These are phyloP conservation scores for Phaeotremella fagi DNA, from an alignment of 768 basidiomycete genomes.

Conservation along the genomic window DNA sequence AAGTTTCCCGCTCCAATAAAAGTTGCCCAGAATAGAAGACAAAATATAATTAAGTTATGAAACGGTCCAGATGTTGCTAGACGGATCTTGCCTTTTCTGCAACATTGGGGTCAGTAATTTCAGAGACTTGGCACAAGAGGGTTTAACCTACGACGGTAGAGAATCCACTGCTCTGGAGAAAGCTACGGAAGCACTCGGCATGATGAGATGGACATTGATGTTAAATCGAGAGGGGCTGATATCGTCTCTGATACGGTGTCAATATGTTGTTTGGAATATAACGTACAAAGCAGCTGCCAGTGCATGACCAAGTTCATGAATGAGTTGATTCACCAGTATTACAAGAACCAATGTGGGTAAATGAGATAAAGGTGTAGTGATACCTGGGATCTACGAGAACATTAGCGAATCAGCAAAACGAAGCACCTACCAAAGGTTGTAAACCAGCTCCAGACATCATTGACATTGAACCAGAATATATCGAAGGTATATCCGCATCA, in stretches of 20 bases:
- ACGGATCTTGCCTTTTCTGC: conserved; percentile 50
- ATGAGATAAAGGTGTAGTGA: conserved; percentile 72
- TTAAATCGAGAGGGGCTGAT: conserved; percentile 63
- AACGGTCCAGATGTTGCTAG: conserved; percentile 70
- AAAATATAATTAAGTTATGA: conserved; percentile 66
- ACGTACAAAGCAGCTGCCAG: conserved; percentile 65
- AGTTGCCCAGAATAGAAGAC: conserved; percentile 29
- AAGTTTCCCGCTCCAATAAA: conserved; percentile 39
- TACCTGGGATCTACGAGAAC: conserved; percentile 64
- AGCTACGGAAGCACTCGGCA: conserved; percentile 72
- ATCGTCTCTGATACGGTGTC: conserved; percentile 54
- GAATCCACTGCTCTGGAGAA: conserved; percentile 54
- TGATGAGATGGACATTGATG: conserved; percentile 57
- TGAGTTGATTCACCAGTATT: conserved; percentile 61
- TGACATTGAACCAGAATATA: not conserved
- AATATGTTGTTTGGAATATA: not conserved
- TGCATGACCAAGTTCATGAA: conserved; percentile 78
- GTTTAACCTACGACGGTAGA: conserved; percentile 52
- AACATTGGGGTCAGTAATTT: too few species aligned
- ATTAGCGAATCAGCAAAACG: not conserved
- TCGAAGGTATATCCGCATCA: not conserved
- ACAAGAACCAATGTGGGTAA: conserved; percentile 62
- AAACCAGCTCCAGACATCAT: conserved; percentile 9
- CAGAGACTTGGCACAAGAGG: not conserved
- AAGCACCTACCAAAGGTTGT: conserved; percentile 30